phyloP scores from a whole-genome alignment of 306 rosid genomes.

The Citrullus colocynthis region DNA sequence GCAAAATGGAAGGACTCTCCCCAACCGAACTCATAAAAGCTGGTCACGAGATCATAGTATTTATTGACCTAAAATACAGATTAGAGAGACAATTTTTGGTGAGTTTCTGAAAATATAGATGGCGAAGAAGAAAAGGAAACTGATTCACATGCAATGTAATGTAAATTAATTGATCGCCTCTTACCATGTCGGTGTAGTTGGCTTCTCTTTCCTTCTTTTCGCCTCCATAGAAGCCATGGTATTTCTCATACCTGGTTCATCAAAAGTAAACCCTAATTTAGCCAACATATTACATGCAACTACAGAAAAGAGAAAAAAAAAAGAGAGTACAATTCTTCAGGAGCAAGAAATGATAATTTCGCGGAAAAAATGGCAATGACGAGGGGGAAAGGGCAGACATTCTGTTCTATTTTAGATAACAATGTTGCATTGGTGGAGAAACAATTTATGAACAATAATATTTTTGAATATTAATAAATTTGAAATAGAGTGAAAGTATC shows the following conservation, averaged over 20 bases:
- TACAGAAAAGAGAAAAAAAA: neutral
- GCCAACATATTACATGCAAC: neutral
- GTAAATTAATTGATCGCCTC: neutral
- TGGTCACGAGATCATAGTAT: constrained; percentile 81
- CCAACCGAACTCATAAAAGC: constrained; percentile 96
- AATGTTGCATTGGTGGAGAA: no score
- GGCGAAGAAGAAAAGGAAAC: neutral
- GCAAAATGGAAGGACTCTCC: constrained; percentile 96
- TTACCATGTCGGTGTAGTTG: constrained; percentile 81
- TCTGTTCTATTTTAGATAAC: no score
- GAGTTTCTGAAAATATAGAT: neutral
- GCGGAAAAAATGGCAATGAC: no score
- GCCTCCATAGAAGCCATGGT: constrained; percentile 75
- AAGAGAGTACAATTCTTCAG: neutral
- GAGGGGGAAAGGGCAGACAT: neutral
- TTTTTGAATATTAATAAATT: no score
- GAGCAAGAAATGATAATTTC: neutral
- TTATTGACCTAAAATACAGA: constrained; percentile 64
- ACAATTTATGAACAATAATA: neutral
- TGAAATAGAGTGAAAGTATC: no score
- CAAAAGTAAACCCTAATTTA: neutral
- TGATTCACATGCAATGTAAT: neutral
- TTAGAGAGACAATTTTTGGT: neutral
- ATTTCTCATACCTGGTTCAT: constrained; percentile 72
- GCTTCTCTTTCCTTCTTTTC: constrained; percentile 70